phyloP scores from a whole-genome alignment of 768 basidiomycete species.

The Lepiota subincarnata region DNA sequence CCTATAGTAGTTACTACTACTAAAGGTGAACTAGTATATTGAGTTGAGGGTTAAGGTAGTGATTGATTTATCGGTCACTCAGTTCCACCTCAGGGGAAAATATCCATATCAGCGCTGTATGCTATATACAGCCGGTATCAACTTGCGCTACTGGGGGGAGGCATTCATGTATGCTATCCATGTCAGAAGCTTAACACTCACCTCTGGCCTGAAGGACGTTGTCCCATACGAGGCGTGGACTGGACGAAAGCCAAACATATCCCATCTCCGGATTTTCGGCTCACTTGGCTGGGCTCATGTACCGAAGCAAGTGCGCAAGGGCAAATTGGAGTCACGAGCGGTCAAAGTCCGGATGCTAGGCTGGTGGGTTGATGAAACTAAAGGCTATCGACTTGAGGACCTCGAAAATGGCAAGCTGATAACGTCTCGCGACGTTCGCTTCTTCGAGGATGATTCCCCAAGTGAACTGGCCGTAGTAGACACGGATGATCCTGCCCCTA shows the following conservation, averaged over 20 bases:
- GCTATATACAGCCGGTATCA: no score
- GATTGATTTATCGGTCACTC: no score
- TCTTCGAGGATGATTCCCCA: not conserved
- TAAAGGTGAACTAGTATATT: no score
- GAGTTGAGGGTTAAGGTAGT: no score
- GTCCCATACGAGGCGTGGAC: no score
- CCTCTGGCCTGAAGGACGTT: conserved; percentile 17
- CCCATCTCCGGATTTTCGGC: conserved; percentile 32
- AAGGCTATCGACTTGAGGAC: conserved; percentile 1
- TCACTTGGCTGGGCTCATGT: conserved; percentile 17
- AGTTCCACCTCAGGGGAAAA: no score
- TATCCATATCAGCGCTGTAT: no score
- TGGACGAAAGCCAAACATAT: conserved; percentile 19
- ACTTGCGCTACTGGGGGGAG: no score
- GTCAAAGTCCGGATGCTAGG: not conserved
- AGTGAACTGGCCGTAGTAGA: conserved; percentile 1
- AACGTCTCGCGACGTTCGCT: not conserved
- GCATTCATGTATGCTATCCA: conserved; percentile 19
- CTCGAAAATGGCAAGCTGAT: conserved; percentile 1
- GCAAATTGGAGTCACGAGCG: conserved; percentile 13
- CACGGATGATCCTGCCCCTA: no score
- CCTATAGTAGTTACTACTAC: no score
- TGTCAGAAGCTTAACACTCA: conserved; percentile 20
- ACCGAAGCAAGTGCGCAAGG: conserved; percentile 3
- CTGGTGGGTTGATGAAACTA: conserved; percentile 4